Evolutionary conservation across 2,329 filamentous ascomycete species (phyloP).

Genomic region (Fusarium udum): DNA sequence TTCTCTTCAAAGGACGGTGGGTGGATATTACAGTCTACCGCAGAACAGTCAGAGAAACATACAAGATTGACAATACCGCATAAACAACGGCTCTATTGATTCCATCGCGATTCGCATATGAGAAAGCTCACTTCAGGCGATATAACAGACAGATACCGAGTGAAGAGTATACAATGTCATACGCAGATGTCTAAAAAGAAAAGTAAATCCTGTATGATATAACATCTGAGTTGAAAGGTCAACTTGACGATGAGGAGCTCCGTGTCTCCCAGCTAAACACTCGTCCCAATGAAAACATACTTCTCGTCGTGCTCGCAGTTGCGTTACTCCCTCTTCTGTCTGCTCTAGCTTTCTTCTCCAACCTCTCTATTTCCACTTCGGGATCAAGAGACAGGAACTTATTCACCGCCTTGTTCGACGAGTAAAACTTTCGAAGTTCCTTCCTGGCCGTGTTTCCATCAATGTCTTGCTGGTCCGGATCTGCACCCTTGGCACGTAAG

Average conservation of each 20-base stretch:
- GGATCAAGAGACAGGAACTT: neutral
- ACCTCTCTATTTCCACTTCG: neutral
- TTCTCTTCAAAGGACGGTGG: too few relatives aligned
- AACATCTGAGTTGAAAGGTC: neutral
- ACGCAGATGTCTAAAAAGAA: fast-evolving
- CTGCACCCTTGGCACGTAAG: neutral
- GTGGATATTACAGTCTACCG: too few relatives aligned
- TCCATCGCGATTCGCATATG: too few relatives aligned
- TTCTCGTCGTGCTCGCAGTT: neutral
- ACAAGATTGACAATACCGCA: too few relatives aligned
- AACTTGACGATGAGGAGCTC: neutral
- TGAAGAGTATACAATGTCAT: too few relatives aligned
- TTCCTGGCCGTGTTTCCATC: neutral
- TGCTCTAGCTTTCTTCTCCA: neutral
- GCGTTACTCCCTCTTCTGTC: neutral
- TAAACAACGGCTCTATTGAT: too few relatives aligned
- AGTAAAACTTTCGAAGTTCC: neutral
- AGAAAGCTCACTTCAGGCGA: too few relatives aligned
- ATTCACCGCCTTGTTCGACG: neutral
- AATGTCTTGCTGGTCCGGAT: neutral
- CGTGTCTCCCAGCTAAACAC: neutral
- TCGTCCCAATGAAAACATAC: neutral
- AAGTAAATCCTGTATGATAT: too few relatives aligned
- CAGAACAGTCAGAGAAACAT: too few relatives aligned
- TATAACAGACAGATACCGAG: too few relatives aligned